Base-by-base conservation (phyloP, 164 flowering plant species). In the Stephania cephalantha region DNA sequence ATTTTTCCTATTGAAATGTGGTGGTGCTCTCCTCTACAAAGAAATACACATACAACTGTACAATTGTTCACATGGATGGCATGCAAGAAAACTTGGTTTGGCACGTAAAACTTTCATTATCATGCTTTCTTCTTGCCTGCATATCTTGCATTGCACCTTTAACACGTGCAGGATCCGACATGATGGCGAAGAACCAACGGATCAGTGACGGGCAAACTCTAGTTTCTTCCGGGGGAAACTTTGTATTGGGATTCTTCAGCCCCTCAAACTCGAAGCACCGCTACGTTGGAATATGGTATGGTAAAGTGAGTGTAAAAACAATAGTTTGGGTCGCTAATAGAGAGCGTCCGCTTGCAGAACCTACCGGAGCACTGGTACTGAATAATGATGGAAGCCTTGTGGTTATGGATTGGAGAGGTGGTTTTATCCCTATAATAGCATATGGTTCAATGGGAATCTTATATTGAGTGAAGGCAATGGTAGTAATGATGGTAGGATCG, bases 251-350 rank as follows among this genome's bases (percentile, higher is more conserved):
- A 52, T 72, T 72, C 74, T 72, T 72, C 61, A 55, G 67, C 18
- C 66, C 66, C 17, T 10, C 12, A 1, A 72, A 35, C 48, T 50
- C 73, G 7, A 71, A 7, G 13, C 52, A 71, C 9, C 45, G 67
- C 10, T 72, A 72, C 35, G 66, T 72, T 12, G 74, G 74, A n/a
- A 55, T 72, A 55, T 72, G 74, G 74, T 72, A 72, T 17, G 61
- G 61, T 46, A 72, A 55, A 11, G 45, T 72, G 35, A 7, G 45
- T 31, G 44, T 2, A 0, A 66, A 55, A 31, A 72, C 66, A 15
- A 12, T 72, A 72, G 68, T 72, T 53, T 72, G 74, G 74, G 74
- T 72, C 17, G 74, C 74, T n/a, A 72, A 72, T 22, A 72, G 67
- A 55, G 74, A 72, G 46, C 55, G 45, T 46, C 65, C 74, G 58